phyloP scores from a whole-genome alignment of 2,329 filamentous ascomycete genomes.

The Aschersonia sp. region DNA sequence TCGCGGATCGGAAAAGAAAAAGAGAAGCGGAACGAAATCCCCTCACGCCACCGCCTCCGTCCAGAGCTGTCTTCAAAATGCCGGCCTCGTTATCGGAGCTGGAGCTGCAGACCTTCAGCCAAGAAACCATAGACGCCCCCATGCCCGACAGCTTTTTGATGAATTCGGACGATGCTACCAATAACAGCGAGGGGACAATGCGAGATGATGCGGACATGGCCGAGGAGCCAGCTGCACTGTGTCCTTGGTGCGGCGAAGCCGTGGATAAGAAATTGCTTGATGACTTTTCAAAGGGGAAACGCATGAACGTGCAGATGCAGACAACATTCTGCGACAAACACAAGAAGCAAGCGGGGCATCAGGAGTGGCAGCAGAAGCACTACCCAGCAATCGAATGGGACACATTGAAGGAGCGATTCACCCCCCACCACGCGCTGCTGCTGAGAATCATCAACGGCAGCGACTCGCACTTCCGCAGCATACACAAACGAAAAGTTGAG shows the following conservation, averaged over 20 bases:
- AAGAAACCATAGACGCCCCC: neutral
- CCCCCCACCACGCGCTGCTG: constrained; percentile 38
- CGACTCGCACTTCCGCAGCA: constrained; percentile 44
- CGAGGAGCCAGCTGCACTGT: constrained; percentile 21
- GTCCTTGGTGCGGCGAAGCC: constrained; percentile 50
- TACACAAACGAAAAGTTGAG: constrained; percentile 38
- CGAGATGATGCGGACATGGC: constrained; percentile 1
- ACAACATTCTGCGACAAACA: constrained; percentile 50
- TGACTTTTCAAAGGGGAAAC: constrained; percentile 29
- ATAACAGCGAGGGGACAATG: neutral
- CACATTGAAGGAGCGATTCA: constrained; percentile 41
- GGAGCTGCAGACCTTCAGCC: neutral
- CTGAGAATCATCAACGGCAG: constrained; percentile 43
- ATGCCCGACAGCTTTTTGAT: neutral
- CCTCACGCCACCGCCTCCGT: constrained; percentile 5
- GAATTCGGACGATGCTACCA: constrained; percentile 1
- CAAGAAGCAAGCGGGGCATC: constrained; percentile 36
- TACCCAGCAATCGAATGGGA: constrained; percentile 65
- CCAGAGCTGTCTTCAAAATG: constrained; percentile 8
- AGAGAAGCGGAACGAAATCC: neutral
- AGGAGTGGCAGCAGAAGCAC: constrained; percentile 31
- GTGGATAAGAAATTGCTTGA: constrained; percentile 42
- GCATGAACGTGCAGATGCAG: constrained; percentile 43
- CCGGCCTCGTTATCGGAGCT: constrained; percentile 7
- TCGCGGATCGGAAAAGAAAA: neutral